phyloP scores from a whole-genome alignment of 2,329 filamentous ascomycete species.

The Leptoxyphium fumago region DNA sequence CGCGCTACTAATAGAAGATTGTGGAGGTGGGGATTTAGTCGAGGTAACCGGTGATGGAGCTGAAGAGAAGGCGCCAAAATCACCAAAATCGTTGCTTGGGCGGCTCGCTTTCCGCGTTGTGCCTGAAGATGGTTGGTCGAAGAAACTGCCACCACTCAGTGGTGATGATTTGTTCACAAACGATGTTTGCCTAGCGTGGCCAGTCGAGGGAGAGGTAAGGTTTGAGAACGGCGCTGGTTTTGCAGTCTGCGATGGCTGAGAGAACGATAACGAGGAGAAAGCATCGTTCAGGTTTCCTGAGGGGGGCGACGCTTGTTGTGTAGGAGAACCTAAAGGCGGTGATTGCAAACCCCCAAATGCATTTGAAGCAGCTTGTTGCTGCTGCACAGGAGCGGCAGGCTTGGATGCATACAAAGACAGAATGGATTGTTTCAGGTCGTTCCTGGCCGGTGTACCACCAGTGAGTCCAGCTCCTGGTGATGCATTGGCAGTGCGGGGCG shows the following conservation, averaged over 20 bases:
- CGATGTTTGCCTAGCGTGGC: conserved; percentile 30
- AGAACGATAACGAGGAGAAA: conserved; percentile 56
- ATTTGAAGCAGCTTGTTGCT: conserved; percentile 28
- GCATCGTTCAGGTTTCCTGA: conserved; percentile 62
- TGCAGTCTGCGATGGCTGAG: conserved; percentile 28
- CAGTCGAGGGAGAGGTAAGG: conserved; percentile 38
- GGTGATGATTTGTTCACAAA: conserved; percentile 23
- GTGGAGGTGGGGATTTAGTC: conserved; percentile 29
- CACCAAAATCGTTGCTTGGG: conserved; percentile 36
- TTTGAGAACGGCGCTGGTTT: conserved; percentile 52
- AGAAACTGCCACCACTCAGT: conserved; percentile 65
- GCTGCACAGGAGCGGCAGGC: conserved; percentile 38
- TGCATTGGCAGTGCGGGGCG: conserved; percentile 64
- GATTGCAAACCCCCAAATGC: conserved; percentile 52
- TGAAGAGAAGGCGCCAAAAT: conserved; percentile 47
- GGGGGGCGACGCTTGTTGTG: conserved; percentile 14
- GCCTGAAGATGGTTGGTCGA: conserved; percentile 40
- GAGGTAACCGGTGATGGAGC: conserved; percentile 30
- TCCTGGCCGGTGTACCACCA: conserved; percentile 54
- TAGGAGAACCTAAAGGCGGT: conserved; percentile 27
- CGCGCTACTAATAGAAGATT: conserved; percentile 25
- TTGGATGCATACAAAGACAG: conserved; percentile 81
- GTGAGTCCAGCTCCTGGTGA: conserved; percentile 46
- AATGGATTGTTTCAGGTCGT: conserved; percentile 94
- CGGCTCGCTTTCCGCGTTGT: conserved; percentile 23